Evolutionary conservation across 2,329 filamentous ascomycete species (phyloP).

Genomic region (Neopestalotiopsis rosae): DNA sequence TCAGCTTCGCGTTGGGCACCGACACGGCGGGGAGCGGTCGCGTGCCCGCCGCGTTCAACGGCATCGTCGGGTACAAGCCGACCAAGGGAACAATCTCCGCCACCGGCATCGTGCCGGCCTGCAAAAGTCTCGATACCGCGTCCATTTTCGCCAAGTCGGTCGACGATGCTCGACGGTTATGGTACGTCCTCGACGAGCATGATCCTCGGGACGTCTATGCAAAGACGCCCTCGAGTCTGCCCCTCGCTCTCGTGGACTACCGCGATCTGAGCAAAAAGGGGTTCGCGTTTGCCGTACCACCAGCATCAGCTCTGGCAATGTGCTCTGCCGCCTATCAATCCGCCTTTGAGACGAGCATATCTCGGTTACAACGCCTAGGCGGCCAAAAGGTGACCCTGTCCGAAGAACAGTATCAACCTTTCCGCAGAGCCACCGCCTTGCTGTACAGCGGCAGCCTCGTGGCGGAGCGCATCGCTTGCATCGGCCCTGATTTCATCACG

Average conservation of each 20-base stretch:
- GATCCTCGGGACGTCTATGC: not conserved
- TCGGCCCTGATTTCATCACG: conserved; percentile 41
- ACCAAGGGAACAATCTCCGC: conserved; percentile 56
- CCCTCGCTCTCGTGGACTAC: not conserved
- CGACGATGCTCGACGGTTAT: conserved; percentile 52
- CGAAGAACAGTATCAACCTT: conserved; percentile 37
- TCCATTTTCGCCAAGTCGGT: conserved; percentile 53
- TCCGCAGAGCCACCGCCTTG: conserved; percentile 47
- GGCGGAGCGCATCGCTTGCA: conserved; percentile 52
- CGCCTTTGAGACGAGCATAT: not conserved
- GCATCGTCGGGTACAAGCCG: conserved; percentile 56
- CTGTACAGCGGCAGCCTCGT: conserved; percentile 60
- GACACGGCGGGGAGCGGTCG: conserved; percentile 61
- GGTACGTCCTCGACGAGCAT: conserved; percentile 47
- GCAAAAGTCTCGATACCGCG: conserved; percentile 58
- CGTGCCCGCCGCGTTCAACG: conserved; percentile 59
- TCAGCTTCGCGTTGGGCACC: conserved; percentile 61
- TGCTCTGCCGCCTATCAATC: not conserved
- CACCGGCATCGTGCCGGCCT: conserved; percentile 55
- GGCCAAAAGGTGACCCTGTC: conserved; percentile 42
- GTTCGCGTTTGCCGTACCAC: not conserved
- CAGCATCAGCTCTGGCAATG: not conserved
- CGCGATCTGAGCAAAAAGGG: not conserved
- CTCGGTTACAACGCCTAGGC: conserved; percentile 22
- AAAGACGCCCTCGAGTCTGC: not conserved